Evolutionary conservation across 768 basidiomycete genomes (phyloP), one percentile per base, ranked within the genome.

Genomic region (Dendrothele bispora): DNA sequence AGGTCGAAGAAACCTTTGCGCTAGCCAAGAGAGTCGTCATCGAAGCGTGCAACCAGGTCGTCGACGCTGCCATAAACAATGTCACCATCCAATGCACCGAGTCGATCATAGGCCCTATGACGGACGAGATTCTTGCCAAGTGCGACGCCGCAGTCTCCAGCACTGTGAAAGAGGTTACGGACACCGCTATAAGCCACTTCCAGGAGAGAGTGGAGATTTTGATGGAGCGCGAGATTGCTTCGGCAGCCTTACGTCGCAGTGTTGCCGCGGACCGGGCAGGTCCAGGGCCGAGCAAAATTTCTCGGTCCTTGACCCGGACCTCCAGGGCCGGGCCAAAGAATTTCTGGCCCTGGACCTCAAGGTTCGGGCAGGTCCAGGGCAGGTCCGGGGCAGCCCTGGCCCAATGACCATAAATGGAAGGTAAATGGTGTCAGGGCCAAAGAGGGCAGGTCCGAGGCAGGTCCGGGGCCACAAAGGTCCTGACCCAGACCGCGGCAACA

Each of bases 191-290:
- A 18, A 32, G 17, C 11, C 26, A 30, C 14, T 43, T 43, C 42
- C 42, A 43, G 20, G 42, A 43, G 17, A 21, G 45, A 8, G 34
- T 34, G 45, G 45, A 46, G 27, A 36, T 46, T 38, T 15, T 46
- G 24, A 22, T 46, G 35, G 45, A 46, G 35, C 34, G 45, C 22
- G 45, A 43, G 42, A 26, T 43, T 34, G 29, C 35, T 10, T n/a
- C 21, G 3, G 42, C 42, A 11, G 24, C 29, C 35, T 11, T 32
- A 10, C 42, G 42, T n/a, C 27, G 42, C n/a, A n/a, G n/a, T n/a
- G n/a, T n/a, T n/a, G n/a, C n/a, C n/a, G n/a, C n/a, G n/a, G n/a
- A n/a, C n/a, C n/a, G n/a, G n/a, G n/a, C n/a, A n/a, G n/a, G n/a
- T n/a, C n/a, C n/a, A n/a, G n/a, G n/a, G n/a, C n/a, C n/a, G n/a